Percentiles rank a stretch among this genome's conserved stretches.
phyloP scores from a whole-genome alignment of 2,329 filamentous ascomycete species.

The Ophiostoma sp. region DNA sequence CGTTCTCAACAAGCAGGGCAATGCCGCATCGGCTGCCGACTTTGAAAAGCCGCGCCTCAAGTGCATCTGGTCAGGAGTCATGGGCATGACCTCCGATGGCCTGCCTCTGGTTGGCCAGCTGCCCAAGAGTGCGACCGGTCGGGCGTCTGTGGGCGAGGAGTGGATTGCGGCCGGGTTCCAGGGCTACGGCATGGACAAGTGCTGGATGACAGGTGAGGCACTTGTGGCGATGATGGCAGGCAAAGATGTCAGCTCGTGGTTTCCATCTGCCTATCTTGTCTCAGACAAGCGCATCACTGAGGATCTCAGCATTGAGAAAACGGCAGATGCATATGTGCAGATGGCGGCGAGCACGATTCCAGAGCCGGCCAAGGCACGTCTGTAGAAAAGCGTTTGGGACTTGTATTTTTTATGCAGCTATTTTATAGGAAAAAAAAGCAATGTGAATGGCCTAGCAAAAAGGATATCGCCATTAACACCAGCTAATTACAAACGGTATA shows the following conservation, averaged over 20 bases:
- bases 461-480: no score
- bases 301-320: not conserved
- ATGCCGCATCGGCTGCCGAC: not conserved
- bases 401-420: not conserved
- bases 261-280: conserved; percentile 3
- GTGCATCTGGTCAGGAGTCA: conserved; percentile 23
- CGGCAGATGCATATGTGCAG: conserved; percentile 1
- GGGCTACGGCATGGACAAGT: conserved; percentile 29
- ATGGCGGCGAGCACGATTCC: not conserved
- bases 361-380: not conserved
- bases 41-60: conserved; percentile 5
- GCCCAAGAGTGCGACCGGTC: conserved; percentile 4
- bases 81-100: conserved; percentile 22
- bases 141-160: conserved; percentile 16
- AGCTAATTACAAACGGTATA: no score
- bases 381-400: not conserved
- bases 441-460: not conserved
- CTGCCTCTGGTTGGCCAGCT: conserved; percentile 24
- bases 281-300: not conserved
- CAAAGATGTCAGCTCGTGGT: not conserved
- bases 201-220: conserved; percentile 27
- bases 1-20: not conserved
- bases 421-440: no score
- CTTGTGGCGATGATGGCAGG: conserved; percentile 19
- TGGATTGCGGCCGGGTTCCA: conserved; percentile 29